Percentiles rank a stretch among this genome's conserved stretches.
Evolutionary conservation across 257 asterid species (phyloP).

Genomic region (Scutellaria baicalensis): DNA sequence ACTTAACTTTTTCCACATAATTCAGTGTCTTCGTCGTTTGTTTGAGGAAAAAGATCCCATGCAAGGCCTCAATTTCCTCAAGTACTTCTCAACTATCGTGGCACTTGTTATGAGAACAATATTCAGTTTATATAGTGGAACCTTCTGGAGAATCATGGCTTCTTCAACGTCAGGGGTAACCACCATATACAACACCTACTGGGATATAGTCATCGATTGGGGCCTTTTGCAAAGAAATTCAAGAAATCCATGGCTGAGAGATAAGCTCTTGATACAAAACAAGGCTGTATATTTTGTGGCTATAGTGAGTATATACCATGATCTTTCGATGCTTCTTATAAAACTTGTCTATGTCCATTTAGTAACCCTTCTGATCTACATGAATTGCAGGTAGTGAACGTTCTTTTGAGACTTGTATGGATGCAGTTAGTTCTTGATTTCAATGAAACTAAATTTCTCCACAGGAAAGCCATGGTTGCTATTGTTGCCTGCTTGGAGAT

Average conservation of each 20-base stretch:
- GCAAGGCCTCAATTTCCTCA: constrained; percentile 51
- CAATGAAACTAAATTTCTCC: constrained; percentile 37
- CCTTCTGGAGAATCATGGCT: constrained; percentile 43
- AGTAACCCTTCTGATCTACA: no score
- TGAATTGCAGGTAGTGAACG: constrained; percentile 47
- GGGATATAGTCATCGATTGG: constrained; percentile 88
- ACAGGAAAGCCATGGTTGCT: constrained; percentile 43
- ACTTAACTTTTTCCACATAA: not conserved
- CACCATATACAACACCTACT: constrained; percentile 52
- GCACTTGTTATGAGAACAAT: constrained; percentile 68
- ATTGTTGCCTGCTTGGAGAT: constrained; percentile 72
- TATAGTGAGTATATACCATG: constrained; percentile 41
- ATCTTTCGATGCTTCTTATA: not conserved
- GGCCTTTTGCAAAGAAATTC: constrained; percentile 52
- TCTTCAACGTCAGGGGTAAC: constrained; percentile 55
- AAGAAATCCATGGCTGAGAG: constrained; percentile 76
- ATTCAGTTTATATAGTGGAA: constrained; percentile 15
- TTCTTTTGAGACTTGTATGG: constrained; percentile 77
- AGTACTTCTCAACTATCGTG: constrained; percentile 56
- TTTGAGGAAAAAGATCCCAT: constrained; percentile 40
- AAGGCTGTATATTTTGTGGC: constrained; percentile 62
- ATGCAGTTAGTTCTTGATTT: constrained; percentile 76
- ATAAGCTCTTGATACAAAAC: constrained; percentile 58
- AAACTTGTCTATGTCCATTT: no score
- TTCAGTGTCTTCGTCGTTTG: constrained; percentile 62